Percentiles rank a stretch among this genome's conserved stretches.
Evolutionary conservation across 495 filamentous ascomycete genomes (phyloP).

Genomic region (Emericellopsis terricola): DNA sequence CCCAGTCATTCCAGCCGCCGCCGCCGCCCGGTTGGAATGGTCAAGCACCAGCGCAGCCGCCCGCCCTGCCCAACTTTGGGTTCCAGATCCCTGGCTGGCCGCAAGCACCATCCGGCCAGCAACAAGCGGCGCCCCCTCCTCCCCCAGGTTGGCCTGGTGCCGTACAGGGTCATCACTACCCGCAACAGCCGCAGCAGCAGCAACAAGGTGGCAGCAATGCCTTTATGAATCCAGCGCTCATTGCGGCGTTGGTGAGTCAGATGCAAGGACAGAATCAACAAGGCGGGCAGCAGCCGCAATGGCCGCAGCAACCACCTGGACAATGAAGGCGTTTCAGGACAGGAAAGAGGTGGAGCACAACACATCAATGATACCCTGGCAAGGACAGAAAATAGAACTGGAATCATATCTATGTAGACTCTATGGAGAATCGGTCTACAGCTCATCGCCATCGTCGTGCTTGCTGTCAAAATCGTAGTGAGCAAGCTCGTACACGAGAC

Average conservation of each 20-base stretch:
- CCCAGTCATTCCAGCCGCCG: background rate
- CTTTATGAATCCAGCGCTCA: constrained; percentile 50
- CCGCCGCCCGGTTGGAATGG: background rate
- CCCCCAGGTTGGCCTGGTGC: constrained; percentile 10
- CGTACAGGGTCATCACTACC: constrained; percentile 1
- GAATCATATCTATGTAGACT: no score
- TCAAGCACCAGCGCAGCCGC: constrained; percentile 11
- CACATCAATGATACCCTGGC: no score
- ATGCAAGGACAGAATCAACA: constrained; percentile 24
- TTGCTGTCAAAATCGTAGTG: constrained; percentile 37
- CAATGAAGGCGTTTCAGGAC: no score
- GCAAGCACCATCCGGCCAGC: constrained; percentile 3
- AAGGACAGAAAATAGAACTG: no score
- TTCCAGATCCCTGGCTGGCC: constrained; percentile 2
- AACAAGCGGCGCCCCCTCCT: constrained; percentile 8
- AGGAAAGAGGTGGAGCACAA: no score
- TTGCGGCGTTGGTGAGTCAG: constrained; percentile 24
- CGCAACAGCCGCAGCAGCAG: no score
- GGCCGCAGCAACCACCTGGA: no score
- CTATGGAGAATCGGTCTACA: no score
- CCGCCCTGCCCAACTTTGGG: constrained; percentile 4
- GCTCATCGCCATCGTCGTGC: no score
- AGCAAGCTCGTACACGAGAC: constrained; percentile 76
- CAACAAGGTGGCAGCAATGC: constrained; percentile 7
- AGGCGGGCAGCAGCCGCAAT: constrained; percentile 3